Conservation (phyloP, 176 grass and related monocot genomes). For the Chloris gayana region DNA sequence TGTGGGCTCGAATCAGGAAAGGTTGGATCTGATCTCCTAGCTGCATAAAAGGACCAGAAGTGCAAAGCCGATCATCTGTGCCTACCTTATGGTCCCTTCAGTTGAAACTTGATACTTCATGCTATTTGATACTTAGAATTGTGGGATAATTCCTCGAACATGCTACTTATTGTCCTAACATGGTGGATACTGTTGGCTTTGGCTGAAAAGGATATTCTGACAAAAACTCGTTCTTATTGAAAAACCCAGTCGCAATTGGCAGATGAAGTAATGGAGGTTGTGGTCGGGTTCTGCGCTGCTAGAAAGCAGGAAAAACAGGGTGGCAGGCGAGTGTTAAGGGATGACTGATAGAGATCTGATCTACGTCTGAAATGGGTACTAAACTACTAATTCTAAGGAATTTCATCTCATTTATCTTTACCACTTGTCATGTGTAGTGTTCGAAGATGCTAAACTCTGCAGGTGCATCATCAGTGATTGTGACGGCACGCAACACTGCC, state of each 20-base stretch:
- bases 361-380: no score
- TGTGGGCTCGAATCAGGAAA: slow-evolving; percentile 66
- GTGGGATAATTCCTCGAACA: slow-evolving; percentile 1
- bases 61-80: neutral
- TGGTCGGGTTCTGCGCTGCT: neutral
- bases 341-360: neutral
- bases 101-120: slow-evolving; percentile 9
- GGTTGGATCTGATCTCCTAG: slow-evolving; percentile 55
- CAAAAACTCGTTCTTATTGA: neutral
- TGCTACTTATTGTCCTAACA: slow-evolving; percentile 1
- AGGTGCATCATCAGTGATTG: neutral
- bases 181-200: neutral
- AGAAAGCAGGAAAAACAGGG: neutral
- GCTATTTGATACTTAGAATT: neutral
- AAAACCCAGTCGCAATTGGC: neutral
- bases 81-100: neutral
- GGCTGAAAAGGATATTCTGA: neutral
- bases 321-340: neutral
- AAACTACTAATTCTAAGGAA: neutral
- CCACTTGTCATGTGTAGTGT: neutral
- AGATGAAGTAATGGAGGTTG: neutral
- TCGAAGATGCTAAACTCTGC: neutral
- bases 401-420: neutral
- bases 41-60: slow-evolving; percentile 16
- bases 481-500: neutral